These are phyloP conservation scores for Aspergillus indologenus DNA, from an alignment of 495 filamentous ascomycete genomes.

Conservation along the genomic window DNA sequence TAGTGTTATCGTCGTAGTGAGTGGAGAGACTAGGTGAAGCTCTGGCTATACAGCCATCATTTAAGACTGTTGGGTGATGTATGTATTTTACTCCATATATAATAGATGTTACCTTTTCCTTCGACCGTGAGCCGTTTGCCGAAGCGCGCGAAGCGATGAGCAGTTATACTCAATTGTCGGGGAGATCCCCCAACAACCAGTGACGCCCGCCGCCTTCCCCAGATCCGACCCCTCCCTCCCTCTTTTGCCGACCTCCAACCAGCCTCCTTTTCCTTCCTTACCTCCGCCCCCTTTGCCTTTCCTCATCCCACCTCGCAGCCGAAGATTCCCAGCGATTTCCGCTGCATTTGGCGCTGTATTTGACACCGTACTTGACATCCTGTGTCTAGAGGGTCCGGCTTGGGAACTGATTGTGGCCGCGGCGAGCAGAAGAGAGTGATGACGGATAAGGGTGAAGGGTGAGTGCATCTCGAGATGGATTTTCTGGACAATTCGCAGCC, in stretches of 20 bases:
- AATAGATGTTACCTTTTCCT: neutral
- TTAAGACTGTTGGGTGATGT: neutral
- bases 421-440: constrained; percentile 15
- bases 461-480: constrained; percentile 11
- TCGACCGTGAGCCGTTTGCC: too few species aligned
- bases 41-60: neutral
- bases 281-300: neutral
- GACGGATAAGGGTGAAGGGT: constrained; percentile 32
- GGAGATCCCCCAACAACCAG: neutral
- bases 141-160: too few species aligned
- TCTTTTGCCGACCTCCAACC: neutral
- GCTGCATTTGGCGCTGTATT: neutral
- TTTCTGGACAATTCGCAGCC: constrained; percentile 12
- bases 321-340: neutral
- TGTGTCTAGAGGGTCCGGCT: neutral
- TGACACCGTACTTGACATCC: neutral
- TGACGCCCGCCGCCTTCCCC: neutral
- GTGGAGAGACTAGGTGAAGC: constrained; percentile 46
- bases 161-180: neutral
- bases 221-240: neutral
- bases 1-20: constrained; percentile 75
- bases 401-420: constrained; percentile 5
- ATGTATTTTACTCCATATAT: neutral
- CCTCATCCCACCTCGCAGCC: neutral
- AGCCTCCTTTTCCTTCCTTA: neutral